Percentiles rank a stretch among this genome's conserved stretches.
Conservation (phyloP, 768 basidiomycete genomes). For the Hysterangium stoloniferum region DNA sequence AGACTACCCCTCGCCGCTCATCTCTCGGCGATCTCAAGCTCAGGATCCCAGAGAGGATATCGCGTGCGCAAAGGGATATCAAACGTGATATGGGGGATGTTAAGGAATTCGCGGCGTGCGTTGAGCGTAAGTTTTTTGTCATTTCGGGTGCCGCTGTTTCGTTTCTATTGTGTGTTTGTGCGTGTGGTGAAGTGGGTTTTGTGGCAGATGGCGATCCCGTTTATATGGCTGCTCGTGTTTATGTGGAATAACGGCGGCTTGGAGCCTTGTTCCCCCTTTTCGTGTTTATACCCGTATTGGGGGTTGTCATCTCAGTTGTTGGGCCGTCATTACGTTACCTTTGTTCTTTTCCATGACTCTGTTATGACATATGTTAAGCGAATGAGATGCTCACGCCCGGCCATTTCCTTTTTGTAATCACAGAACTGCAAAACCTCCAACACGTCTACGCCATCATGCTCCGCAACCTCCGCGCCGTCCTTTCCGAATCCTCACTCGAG, state of each 20-base stretch:
- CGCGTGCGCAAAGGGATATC: conserved; percentile 72
- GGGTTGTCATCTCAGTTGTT: neutral
- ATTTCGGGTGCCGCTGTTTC: too few relatives aligned
- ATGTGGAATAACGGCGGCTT: neutral
- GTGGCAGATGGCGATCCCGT: neutral
- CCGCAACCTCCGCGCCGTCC: conserved; percentile 2
- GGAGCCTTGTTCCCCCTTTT: neutral
- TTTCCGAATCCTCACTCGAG: neutral
- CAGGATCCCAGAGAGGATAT: conserved; percentile 24
- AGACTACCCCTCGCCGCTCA: conserved; percentile 39
- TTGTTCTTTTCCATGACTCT: neutral
- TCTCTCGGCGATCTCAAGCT: conserved; percentile 62
- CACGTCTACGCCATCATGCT: conserved; percentile 7
- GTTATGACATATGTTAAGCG: neutral
- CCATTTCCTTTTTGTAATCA: too few relatives aligned
- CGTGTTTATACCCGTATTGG: neutral
- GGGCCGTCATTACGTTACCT: neutral
- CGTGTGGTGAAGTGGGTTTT: neutral
- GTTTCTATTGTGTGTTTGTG: neutral
- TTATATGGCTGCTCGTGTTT: neutral
- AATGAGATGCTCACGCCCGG: too few relatives aligned
- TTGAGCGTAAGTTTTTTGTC: conserved; percentile 25
- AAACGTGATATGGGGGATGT: conserved; percentile 76
- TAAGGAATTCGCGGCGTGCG: conserved; percentile 73
- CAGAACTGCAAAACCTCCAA: conserved; percentile 5